Percentiles rank a stretch among this genome's conserved stretches.
Conservation (phyloP, 106 monocot species). For the Dendrobium officinale region DNA sequence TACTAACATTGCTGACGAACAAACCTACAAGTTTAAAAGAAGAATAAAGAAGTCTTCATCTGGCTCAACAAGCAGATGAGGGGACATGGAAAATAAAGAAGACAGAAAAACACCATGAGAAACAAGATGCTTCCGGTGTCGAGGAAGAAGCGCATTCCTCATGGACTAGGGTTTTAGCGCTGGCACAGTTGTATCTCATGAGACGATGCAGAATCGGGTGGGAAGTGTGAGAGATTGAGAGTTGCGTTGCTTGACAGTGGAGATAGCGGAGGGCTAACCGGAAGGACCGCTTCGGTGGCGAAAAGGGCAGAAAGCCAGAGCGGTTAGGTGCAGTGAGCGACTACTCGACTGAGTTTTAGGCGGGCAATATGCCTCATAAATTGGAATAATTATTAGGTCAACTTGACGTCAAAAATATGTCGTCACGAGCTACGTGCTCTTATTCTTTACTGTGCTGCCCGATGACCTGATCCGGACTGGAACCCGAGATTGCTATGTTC, state of each 20-base stretch:
- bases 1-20: not conserved
- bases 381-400: too few relatives aligned
- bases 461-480: too few relatives aligned
- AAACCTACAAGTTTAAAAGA: not conserved
- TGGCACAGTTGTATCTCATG: not conserved
- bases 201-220: not conserved
- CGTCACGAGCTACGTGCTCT: too few relatives aligned
- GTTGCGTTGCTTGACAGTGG: not conserved
- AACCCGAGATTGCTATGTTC: too few relatives aligned
- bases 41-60: constrained; percentile 1
- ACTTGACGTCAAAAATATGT: too few relatives aligned
- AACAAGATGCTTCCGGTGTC: not conserved
- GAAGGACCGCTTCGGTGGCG: too few relatives aligned
- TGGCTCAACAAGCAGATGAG: not conserved
- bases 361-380: too few relatives aligned
- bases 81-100: not conserved
- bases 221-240: not conserved
- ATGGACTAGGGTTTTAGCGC: constrained; percentile 2
- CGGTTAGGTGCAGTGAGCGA: too few relatives aligned
- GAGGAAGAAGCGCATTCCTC: constrained; percentile 9
- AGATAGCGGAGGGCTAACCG: not conserved
- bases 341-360: too few relatives aligned
- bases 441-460: too few relatives aligned
- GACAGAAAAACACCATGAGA: constrained; percentile 1
- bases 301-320: too few relatives aligned